Base-by-base conservation (phyloP, 2,329 filamentous ascomycete species). In the Coniella lustricola region DNA sequence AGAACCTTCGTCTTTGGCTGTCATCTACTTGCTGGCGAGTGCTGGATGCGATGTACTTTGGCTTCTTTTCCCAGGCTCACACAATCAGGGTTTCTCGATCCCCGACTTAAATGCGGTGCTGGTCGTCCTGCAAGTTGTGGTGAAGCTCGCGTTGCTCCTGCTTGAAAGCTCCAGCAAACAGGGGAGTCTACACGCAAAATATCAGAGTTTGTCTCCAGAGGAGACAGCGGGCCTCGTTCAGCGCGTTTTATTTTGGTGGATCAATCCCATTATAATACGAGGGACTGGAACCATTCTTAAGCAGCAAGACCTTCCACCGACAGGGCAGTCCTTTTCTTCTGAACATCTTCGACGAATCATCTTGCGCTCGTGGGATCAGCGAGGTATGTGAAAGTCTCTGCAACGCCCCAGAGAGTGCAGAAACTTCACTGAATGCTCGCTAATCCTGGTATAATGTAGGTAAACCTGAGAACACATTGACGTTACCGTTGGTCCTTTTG, bases 181-280 rank as follows among this genome's bases (percentile, higher is more conserved):
- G 3, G 9, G 34, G 2, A 38, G 51, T 3, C 20, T 60, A 14
- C 38, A 52, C 22, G 45, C 51, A 3, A 13, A 35, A 2, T 44
- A 51, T 17, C 40, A 45, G 21, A 18, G 45, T 20, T 22, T 48
- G n/a, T 58, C 63, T 7, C 55, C 59, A 2, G 64, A 66, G 44
- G 59, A 62, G n/a, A 52, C 44, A 8, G 49, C 56, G 4, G 51
- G 62, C 13, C 39, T 64, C 18, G 39, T 66, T 8, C 57, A 57
- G 20, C 55, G 55, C 36, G 51, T 54, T 0, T 55, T 66, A 18
- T 65, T 67, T 46, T 57, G 50, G 31, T 67, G 63, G 64, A 60
- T 67, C 17, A 61, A 62, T 18, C 56, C 56, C 1, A 49, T 67
- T 12, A 55, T 68, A 3, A 21, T 36, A 8, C 33, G 50, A 31